phyloP scores from a whole-genome alignment of 2,329 filamentous ascomycete species.

The Sarocladiaceae sp. region DNA sequence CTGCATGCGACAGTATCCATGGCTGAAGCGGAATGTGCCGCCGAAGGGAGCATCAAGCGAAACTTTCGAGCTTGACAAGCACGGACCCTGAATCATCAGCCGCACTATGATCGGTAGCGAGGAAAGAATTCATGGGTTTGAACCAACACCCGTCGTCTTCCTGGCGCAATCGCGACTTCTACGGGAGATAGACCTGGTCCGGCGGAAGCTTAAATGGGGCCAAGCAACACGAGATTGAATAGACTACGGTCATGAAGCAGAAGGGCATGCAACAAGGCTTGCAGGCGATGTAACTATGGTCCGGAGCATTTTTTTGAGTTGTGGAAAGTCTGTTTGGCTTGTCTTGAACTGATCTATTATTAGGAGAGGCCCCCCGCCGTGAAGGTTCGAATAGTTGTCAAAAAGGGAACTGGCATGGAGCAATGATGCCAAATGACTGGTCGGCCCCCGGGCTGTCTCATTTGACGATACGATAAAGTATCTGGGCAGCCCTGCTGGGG shows the following conservation, averaged over 20 bases:
- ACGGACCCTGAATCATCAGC: background rate
- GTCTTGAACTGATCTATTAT: background rate
- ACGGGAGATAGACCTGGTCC: background rate
- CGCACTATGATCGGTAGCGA: background rate
- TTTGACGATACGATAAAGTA: background rate
- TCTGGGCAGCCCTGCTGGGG: background rate
- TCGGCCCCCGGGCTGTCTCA: background rate
- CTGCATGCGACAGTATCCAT: no score
- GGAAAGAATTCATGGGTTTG: no score
- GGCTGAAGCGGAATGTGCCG: no score
- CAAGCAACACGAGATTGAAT: slow-evolving; percentile 4
- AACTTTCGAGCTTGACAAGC: background rate
- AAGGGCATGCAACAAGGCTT: background rate
- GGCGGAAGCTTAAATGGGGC: background rate
- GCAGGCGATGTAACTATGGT: background rate
- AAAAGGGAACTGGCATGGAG: background rate
- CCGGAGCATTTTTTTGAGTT: background rate
- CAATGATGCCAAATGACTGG: background rate
- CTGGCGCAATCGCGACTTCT: no score
- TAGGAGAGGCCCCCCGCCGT: background rate
- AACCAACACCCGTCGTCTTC: no score
- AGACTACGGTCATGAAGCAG: no score
- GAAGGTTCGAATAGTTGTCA: background rate
- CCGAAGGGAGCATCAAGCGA: no score
- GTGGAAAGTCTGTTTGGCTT: background rate